Conservation (phyloP, 805 yeast species). For the Suhomyces prunicola region DNA sequence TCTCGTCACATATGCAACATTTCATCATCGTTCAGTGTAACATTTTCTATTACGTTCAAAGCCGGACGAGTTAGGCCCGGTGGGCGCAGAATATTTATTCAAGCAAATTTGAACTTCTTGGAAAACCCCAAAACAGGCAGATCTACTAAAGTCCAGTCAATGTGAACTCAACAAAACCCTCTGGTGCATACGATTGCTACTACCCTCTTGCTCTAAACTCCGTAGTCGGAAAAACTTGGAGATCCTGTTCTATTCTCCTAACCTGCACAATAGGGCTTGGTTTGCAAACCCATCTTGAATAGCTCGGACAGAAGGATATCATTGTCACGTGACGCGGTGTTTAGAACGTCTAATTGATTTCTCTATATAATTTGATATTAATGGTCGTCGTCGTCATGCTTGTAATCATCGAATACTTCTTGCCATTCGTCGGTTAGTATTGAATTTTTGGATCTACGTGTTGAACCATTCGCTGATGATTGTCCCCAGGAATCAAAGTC, state of each 20-base stretch:
- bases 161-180: neutral
- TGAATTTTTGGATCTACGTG: slow-evolving; percentile 7
- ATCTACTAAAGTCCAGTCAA: neutral
- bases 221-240: neutral
- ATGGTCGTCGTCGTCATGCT: slow-evolving; percentile 36
- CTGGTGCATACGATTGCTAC: neutral
- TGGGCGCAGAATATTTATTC: neutral
- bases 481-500: slow-evolving; percentile 23
- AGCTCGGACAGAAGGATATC: neutral
- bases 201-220: neutral
- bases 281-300: neutral
- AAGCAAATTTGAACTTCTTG: neutral
- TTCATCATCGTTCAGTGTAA: neutral
- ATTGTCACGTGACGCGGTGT: neutral
- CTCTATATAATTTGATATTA: slow-evolving; percentile 3
- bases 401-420: slow-evolving; percentile 41
- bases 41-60: neutral
- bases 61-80: neutral
- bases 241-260: neutral
- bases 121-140: neutral
- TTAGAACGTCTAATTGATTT: neutral
- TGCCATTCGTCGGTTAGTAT: slow-evolving; percentile 31
- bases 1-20: slow-evolving; percentile 3
- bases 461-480: neutral
- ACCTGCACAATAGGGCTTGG: neutral